A percentile compares a stretch with the other conserved stretches of the same genome.
Conservation (phyloP, 148 eudicot genomes). For the Silene uniflora region DNA sequence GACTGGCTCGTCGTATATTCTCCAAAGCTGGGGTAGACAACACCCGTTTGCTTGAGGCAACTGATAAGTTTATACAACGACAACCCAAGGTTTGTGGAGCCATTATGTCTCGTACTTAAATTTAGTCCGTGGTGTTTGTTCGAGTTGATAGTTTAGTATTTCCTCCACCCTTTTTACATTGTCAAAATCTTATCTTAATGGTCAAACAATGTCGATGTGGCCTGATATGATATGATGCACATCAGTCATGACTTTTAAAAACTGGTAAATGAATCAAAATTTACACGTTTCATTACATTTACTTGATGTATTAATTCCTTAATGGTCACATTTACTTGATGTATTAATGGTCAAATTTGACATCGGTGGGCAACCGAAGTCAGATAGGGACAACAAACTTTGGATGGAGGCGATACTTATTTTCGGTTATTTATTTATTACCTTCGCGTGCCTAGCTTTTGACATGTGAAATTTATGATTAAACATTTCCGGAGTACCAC, state of each 20-base stretch:
- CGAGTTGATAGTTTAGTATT: background rate
- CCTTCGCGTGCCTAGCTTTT: background rate
- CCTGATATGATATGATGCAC: too few species aligned
- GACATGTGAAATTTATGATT: background rate
- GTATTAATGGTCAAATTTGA: too few species aligned
- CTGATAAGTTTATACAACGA: constrained; percentile 77
- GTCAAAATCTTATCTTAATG: background rate
- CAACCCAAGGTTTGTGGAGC: constrained; percentile 73
- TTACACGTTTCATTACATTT: too few species aligned
- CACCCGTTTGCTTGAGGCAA: constrained; percentile 87
- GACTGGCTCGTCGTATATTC: constrained; percentile 95
- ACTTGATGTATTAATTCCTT: too few species aligned
- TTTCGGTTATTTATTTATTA: background rate
- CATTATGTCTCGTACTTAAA: background rate
- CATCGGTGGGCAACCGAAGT: too few species aligned
- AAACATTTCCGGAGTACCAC: background rate
- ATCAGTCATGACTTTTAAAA: too few species aligned
- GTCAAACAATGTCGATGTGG: too few species aligned
- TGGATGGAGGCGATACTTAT: too few species aligned
- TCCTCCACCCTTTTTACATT: background rate
- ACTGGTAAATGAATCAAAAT: too few species aligned
- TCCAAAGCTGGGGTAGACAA: constrained; percentile 90
- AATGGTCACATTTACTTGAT: too few species aligned
- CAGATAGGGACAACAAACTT: too few species aligned
- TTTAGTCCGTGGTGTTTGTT: background rate